Base-by-base conservation (phyloP, 495 filamentous ascomycete genomes). In the Filosporella fistucella region DNA sequence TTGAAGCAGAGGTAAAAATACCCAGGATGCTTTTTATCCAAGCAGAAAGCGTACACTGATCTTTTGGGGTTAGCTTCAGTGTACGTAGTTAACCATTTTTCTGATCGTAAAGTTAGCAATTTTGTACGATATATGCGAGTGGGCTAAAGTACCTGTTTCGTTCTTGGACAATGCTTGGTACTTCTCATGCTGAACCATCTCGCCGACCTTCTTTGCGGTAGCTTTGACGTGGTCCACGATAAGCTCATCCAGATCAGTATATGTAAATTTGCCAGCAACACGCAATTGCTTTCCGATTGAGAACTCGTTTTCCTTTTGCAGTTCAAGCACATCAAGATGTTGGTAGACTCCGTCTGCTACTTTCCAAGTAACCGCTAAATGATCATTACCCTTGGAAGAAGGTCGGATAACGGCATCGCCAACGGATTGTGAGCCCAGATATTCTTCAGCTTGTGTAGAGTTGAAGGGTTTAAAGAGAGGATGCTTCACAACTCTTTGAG, bases 1-100 rank as follows among this genome's bases (percentile, higher is more conserved):
- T 96, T 96, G 78, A 95, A 98, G 72, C 89, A 93, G 23, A 98
- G 80, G 61, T 72, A 82, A 68, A 97, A 98, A 68, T 95, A 97
- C 32, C 94, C 94, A 2, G 94, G 85, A 61, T 91, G 84, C 67
- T 89, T 90, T 32, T 85, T 75, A 58, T 96, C 88, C 61, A 93
- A 80, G 74, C 91, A 96, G 76, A 97, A 98, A 16, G 84, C 82
- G 66, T 98, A 98, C 36, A 86, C 85, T 38, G 86, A 93, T 46
- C 93, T 87, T 55, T 84, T 91, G 2, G 94, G 94, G 66, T 97
- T 96, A 56, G 93, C 93, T 68, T 91, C 84, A 55, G 88, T 89
- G 68, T 97, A 98, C 17, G 89, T 94, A 24, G 85, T 84, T 46
- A 98, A 74, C 91, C 91, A 98, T 73, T 84, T 83, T 66, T 96